Base-by-base conservation (phyloP, 177 flowering plant genomes). In the Vitis hybrid region DNA sequence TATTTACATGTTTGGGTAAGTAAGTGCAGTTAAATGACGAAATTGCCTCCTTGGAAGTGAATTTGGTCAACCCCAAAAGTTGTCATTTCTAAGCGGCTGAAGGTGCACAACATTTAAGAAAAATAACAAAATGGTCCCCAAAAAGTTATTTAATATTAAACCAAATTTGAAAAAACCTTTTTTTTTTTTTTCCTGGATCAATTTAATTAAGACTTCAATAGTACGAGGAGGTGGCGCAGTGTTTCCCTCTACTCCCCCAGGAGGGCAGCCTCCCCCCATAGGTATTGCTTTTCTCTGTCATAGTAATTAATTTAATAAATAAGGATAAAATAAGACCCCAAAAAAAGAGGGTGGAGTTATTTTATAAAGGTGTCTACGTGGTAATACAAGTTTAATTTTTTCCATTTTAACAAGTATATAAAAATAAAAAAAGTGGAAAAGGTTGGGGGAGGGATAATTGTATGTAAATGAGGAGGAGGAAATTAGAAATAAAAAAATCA, bases 161-260 rank as follows among this genome's bases (percentile, higher is more conserved):
- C 3, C 7, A 48, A 68, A 22, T 61, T 22, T 55, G 3, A 39
- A 56, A 53, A 3, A 26, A 26, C 29, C 29, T 26, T 26, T 26
- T 26, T 26, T 26, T 26, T 26, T 26, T 26, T 26, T 3, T 22
- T 22, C 0, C 29, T 26, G 0, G 29, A 26, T 26, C 5, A 26
- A 26, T 26, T 26, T 26, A 26, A 14, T 9, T 5, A 61, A 34
- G 62, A 22, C 50, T 45, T 1, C 26, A 56, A 72, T 72, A 73
- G 63, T 20, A 71, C 65, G 31, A 58, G 61, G 54, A 63, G 75
- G 79, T 59, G 79, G 79, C 75, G 79, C 73, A 49, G 63, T 72
- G 79, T 76, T 72, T 75, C 79, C 79, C 70, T 52, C 9, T 48
- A 48, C 10, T 13, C 12, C 59, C 67, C 53, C 75, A 76, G 29